Base-by-base conservation (phyloP, 148 eudicot species). In the Hydrangea macrophylla region DNA sequence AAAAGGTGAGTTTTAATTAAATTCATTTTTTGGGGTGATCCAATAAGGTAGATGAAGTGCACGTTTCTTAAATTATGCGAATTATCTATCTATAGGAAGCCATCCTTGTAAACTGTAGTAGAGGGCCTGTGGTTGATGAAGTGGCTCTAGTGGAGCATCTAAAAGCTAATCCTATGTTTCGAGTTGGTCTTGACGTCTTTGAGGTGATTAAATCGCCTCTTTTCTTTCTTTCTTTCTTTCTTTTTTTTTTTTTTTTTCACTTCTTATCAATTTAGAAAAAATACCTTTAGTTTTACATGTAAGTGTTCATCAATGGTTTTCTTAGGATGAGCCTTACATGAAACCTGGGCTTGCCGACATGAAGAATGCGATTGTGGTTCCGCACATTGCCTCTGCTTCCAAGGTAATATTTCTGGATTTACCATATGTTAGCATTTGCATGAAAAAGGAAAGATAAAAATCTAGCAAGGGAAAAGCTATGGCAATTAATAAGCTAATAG, bases 91-190 rank as follows among this genome's bases (percentile, higher is more conserved):
- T 61, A 60, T 74, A 93, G 97, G 97, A 94, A 74, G 99, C 99
- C 51, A 87, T 94, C 70, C 92, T 91, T 35, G 77, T 94, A 15
- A 94, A 94, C 84, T 94, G 99, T 72, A 91, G 99, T 62, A 84
- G 99, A 55, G 99, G 99, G 56, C 97, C 99, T n/a, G 99, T 94
- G 59, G 70, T 94, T 70, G 97, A 94, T 75, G 99, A 94, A 82
- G 92, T 60, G 13, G 99, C 99, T 75, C 97, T 94, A 58, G 99
- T 94, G 33, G 93, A 91, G 74, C 99, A 94, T 79, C 77, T 94
- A 71, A 89, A 72, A 80, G 84, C 58, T 55, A 94, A 94, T 73
- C 99, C 99, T 64, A 94, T 94, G 99, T 94, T 94, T 75, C 87
- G 97, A 76, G 99, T 91, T 78, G 99, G 97, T 71, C 96, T 94